Evolutionary conservation across 805 yeast species (phyloP).

Genomic region (Ogataea zsoltii): DNA sequence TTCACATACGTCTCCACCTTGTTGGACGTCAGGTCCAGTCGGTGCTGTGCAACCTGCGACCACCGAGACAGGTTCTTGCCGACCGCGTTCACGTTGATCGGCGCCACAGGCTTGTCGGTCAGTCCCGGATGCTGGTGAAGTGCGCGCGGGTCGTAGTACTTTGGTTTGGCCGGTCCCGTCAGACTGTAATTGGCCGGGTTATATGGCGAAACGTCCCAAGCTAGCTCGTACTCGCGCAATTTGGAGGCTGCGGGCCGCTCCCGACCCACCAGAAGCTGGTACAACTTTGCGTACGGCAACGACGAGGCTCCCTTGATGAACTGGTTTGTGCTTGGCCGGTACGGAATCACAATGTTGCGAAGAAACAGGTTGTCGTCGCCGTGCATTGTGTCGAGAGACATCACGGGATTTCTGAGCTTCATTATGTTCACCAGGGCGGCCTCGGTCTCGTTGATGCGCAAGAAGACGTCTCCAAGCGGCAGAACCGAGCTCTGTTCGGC

Average conservation of each 20-base stretch:
- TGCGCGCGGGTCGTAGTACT: constrained; percentile 35
- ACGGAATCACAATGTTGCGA: constrained; percentile 65
- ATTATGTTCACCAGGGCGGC: constrained; percentile 52
- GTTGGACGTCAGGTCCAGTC: constrained; percentile 26
- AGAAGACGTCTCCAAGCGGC: constrained; percentile 50
- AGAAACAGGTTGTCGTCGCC: constrained; percentile 65
- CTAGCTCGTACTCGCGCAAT: constrained; percentile 53
- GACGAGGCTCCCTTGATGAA: constrained; percentile 81
- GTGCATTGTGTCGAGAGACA: constrained; percentile 27
- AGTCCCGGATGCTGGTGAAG: constrained; percentile 31
- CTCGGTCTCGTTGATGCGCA: constrained; percentile 57
- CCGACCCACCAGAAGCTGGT: constrained; percentile 70
- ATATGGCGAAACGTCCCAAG: constrained; percentile 45
- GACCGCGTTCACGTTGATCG: constrained; percentile 13
- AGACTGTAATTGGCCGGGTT: constrained; percentile 34
- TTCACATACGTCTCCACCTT: constrained; percentile 29
- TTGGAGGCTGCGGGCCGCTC: constrained; percentile 53
- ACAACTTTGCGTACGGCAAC: constrained; percentile 63
- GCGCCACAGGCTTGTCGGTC: constrained; percentile 18
- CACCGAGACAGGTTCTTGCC: constrained; percentile 21
- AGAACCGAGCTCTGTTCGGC: constrained; percentile 45
- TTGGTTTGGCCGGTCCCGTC: constrained; percentile 31
- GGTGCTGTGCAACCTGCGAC: constrained; percentile 24
- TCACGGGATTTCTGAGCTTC: constrained; percentile 40
- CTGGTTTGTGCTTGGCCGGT: constrained; percentile 77